Evolutionary conservation across 2,329 filamentous ascomycete species (phyloP).

Genomic region (Cladosporium sp.): DNA sequence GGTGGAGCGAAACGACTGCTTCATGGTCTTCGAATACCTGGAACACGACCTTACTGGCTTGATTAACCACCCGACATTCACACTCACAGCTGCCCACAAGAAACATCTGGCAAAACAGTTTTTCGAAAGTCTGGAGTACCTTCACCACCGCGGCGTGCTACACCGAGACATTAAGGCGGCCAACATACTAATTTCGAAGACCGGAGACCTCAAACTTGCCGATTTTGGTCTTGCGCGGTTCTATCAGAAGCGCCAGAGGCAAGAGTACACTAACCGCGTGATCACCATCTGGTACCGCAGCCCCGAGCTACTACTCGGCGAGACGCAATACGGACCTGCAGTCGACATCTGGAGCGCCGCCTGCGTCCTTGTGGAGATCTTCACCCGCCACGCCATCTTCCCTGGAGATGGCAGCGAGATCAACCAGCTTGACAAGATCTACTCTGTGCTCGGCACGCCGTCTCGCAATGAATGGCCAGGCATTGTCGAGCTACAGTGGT

Average conservation of each 20-base stretch:
- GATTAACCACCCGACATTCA: conserved; percentile 90
- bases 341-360: conserved; percentile 97
- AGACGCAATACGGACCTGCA: conserved; percentile 83
- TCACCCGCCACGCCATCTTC: conserved; percentile 89
- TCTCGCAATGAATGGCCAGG: conserved; percentile 81
- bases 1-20: conserved; percentile 98
- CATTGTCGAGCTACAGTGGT: conserved; percentile 94
- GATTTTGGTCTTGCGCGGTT: conserved; percentile 96
- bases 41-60: conserved; percentile 94
- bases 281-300: conserved; percentile 98
- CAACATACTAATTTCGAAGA: conserved; percentile 87
- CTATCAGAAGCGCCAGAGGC: conserved; percentile 84
- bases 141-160: conserved; percentile 87
- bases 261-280: conserved; percentile 97
- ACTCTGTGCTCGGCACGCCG: conserved; percentile 84
- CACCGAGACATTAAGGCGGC: conserved; percentile 98
- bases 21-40: conserved; percentile 99
- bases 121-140: conserved; percentile 89
- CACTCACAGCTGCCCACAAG: conserved; percentile 77
- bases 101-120: conserved; percentile 91
- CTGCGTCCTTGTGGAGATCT: conserved; percentile 95
- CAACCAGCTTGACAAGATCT: conserved; percentile 95
- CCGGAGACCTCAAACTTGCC: conserved; percentile 88
- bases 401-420: conserved; percentile 95
- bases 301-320: conserved; percentile 83